These are phyloP conservation scores for Cryptococcus floricola DNA, from an alignment of 1,284 basidiomycete species.

Conservation along the genomic window DNA sequence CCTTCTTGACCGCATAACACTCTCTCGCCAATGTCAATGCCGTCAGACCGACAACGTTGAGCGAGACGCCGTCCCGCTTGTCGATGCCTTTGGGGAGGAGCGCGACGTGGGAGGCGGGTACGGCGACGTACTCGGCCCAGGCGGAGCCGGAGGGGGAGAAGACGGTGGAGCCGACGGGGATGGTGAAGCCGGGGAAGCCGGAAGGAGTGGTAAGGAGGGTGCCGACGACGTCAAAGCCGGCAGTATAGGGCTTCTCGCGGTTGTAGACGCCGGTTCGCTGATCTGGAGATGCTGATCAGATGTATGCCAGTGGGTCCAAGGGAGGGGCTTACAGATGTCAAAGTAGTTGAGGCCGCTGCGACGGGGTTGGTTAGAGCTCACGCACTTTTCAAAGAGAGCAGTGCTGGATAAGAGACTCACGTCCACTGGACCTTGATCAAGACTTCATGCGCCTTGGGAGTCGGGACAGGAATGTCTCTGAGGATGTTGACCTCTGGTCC, in stretches of 20 bases:
- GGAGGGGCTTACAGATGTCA: conserved; percentile 42
- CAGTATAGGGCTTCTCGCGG: conserved; percentile 61
- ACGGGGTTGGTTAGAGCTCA: not conserved
- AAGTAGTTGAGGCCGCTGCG: conserved; percentile 72
- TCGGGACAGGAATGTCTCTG: conserved; percentile 59
- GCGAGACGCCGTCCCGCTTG: conserved; percentile 64
- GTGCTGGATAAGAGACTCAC: conserved; percentile 10
- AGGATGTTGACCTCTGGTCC: conserved; percentile 67
- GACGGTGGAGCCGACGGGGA: conserved; percentile 45
- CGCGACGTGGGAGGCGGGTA: conserved; percentile 63
- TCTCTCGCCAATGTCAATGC: conserved; percentile 68
- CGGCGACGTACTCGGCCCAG: conserved; percentile 72
- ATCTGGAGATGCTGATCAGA: conserved; percentile 18
- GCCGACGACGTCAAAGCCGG: conserved; percentile 78
- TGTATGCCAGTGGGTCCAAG: too few relatives aligned
- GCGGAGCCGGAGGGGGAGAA: conserved; percentile 57
- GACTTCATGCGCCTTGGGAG: conserved; percentile 62
- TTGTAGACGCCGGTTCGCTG: conserved; percentile 53
- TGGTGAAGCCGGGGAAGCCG: conserved; percentile 45
- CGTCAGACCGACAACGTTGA: conserved; percentile 73
- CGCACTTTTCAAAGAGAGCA: not conserved
- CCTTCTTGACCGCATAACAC: conserved; percentile 67
- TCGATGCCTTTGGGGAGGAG: conserved; percentile 53
- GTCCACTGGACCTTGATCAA: conserved; percentile 66
- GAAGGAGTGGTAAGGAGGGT: conserved; percentile 64